Evolutionary conservation across 345 rosid genomes (phyloP), one percentile per base, ranked within the genome.

Genomic region (Nephelium lappaceum): DNA sequence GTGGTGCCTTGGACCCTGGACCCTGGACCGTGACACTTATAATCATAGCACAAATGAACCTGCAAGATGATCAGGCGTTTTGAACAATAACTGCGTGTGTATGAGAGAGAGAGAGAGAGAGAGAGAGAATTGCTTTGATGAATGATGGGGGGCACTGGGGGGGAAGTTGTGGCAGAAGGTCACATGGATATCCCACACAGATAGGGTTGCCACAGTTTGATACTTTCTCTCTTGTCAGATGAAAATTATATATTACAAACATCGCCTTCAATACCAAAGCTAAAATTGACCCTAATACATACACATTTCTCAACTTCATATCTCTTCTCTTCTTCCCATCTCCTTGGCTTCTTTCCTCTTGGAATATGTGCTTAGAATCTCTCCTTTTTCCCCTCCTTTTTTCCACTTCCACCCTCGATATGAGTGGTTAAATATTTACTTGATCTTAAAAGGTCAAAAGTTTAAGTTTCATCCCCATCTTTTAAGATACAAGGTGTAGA

Each of bases 181-280:
- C 95, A 88, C 95, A 87, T 90, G 95, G 89, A 87, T 76, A 82
- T 73, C 57, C 76, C 75, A 78, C 75, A 78, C 85, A 82, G 83
- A 78, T 67, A 78, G 60, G 78, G 82, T 77, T 70, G 81, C 36
- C 86, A 86, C 64, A 71, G 73, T 81, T 71, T 76, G 82, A 85
- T 69, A 79, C 85, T 82, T 72, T 82, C 79, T 82, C 77, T 11
- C 39, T 55, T 81, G 86, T 84, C 83, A 84, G 87, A 80, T 60
- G 64, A 71, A 43, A 77, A 58, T 45, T 24, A 23, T n/a, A 45
- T 31, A 76, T 31, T 49, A 76, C 81, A 79, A 31, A 77, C 15
- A 78, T 53, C 83, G 14, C 79, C 83, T 84, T 72, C 84, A 77
- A 49, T 83, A 67, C 78, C 73, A 81, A 77, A 81, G 72, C 66